Conservation (phyloP, 140 eudicot genomes). For the Senecio squalidus region DNA sequence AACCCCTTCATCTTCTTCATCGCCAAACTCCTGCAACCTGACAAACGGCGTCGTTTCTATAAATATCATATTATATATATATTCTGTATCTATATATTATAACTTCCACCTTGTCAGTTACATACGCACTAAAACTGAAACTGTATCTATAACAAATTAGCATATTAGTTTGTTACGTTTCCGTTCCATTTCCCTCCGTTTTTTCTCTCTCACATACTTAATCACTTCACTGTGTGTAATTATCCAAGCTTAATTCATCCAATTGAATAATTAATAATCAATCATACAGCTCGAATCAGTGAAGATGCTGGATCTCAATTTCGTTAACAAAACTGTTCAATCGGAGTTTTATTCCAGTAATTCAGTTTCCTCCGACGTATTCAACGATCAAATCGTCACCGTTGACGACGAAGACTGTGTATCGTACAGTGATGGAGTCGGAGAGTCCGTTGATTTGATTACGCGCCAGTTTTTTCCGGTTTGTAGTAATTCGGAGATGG, state of each 20-base stretch:
- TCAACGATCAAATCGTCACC: no score
- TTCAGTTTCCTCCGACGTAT: conserved; percentile 37
- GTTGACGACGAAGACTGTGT: conserved; percentile 8
- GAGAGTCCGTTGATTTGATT: conserved; percentile 21
- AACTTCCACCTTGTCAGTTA: not conserved
- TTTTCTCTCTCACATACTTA: not conserved
- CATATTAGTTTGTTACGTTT: not conserved
- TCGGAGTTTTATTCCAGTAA: conserved; percentile 33
- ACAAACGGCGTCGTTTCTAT: conserved; percentile 25
- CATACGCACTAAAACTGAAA: conserved; percentile 1
- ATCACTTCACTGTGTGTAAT: not conserved
- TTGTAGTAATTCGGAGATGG: conserved; percentile 6
- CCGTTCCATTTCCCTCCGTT: conserved; percentile 3
- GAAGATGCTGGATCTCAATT: conserved; percentile 5
- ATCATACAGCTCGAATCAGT: not conserved
- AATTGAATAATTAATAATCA: not conserved
- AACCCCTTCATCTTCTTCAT: conserved; percentile 21
- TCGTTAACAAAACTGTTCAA: conserved; percentile 2
- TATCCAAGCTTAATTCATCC: not conserved
- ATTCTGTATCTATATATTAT: conserved; percentile 9
- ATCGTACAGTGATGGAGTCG: not conserved
- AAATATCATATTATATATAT: no score
- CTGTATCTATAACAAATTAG: not conserved
- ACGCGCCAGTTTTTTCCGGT: conserved; percentile 65
- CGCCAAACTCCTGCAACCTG: conserved; percentile 13